phyloP scores from a whole-genome alignment of 2,329 filamentous ascomycete genomes.

The Cladosporium sp. region DNA sequence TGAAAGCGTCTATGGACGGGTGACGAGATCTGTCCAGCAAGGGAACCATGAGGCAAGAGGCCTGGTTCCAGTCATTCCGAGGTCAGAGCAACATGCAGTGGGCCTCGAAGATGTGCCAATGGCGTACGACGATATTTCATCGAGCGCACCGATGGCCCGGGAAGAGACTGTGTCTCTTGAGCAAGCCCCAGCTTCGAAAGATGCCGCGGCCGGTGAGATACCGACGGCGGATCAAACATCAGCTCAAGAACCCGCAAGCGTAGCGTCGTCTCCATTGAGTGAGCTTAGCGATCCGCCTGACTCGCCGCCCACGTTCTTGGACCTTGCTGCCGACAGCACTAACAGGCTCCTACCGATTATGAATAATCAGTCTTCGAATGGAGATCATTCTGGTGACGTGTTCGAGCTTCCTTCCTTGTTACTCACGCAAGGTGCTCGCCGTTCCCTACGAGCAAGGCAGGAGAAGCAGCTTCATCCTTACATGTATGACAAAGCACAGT shows the following conservation, averaged over 20 bases:
- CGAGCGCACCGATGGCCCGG: neutral
- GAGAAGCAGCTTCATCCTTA: constrained; percentile 46
- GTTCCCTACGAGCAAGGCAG: constrained; percentile 37
- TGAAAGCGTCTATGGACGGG: neutral
- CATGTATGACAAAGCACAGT: constrained; percentile 38
- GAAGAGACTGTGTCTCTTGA: neutral
- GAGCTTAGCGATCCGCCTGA: constrained; percentile 6
- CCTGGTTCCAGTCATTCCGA: neutral
- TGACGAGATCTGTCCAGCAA: neutral
- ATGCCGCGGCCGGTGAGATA: neutral
- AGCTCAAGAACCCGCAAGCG: neutral
- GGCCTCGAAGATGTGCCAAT: neutral
- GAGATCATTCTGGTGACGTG: too few species aligned
- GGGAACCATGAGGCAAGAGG: neutral
- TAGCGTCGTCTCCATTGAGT: constrained; percentile 5
- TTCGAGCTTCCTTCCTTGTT: neutral
- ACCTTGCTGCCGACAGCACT: neutral
- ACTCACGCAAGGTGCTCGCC: constrained; percentile 7
- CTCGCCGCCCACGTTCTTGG: neutral
- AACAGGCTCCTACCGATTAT: too few species aligned
- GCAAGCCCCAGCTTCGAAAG: neutral
- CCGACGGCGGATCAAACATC: neutral
- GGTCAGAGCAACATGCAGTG: neutral
- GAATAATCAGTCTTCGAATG: too few species aligned
- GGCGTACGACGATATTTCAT: neutral